Evolutionary conservation across 1,284 basidiomycete genomes (phyloP).

Genomic region (Melampsora americana): DNA sequence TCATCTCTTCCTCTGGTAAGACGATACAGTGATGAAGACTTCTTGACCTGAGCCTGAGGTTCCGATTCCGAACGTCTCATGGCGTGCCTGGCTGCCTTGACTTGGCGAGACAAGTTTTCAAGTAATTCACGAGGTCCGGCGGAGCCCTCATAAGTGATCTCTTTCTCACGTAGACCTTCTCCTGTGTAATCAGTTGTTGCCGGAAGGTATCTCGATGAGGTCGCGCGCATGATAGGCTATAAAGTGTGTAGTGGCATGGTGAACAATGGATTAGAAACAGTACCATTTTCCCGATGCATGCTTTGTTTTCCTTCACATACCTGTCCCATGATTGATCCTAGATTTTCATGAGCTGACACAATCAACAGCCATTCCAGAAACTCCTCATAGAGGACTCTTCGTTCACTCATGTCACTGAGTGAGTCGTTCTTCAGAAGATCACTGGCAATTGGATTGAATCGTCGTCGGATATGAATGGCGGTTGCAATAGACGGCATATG

Average conservation of each 20-base stretch:
- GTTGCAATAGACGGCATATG: conserved; percentile 50
- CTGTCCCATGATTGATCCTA: conserved; percentile 85
- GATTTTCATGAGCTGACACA: conserved; percentile 80
- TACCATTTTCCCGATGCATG: conserved; percentile 2
- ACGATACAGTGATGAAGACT: too few relatives aligned
- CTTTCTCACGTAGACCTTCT: conserved; percentile 27
- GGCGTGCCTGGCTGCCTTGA: conserved; percentile 77
- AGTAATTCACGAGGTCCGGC: conserved; percentile 80
- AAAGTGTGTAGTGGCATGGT: conserved; percentile 19
- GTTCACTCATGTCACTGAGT: conserved; percentile 83
- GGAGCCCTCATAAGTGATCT: conserved; percentile 79
- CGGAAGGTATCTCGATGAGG: not conserved
- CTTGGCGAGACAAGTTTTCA: conserved; percentile 82
- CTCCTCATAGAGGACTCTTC: conserved; percentile 78
- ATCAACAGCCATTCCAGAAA: conserved; percentile 86
- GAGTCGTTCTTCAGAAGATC: conserved; percentile 82
- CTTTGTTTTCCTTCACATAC: conserved; percentile 31
- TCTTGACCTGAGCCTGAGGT: too few relatives aligned
- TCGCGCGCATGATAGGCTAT: conserved; percentile 7
- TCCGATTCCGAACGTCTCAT: conserved; percentile 61
- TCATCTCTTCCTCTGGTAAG: conserved; percentile 32
- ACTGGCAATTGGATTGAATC: conserved; percentile 80
- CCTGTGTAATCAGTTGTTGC: not conserved
- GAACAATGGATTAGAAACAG: not conserved
- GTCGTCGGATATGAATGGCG: conserved; percentile 77